Evolutionary conservation across 495 filamentous ascomycete genomes (phyloP), one percentile per base, ranked within the genome.

Genomic region (Amorphotheca resinae): DNA sequence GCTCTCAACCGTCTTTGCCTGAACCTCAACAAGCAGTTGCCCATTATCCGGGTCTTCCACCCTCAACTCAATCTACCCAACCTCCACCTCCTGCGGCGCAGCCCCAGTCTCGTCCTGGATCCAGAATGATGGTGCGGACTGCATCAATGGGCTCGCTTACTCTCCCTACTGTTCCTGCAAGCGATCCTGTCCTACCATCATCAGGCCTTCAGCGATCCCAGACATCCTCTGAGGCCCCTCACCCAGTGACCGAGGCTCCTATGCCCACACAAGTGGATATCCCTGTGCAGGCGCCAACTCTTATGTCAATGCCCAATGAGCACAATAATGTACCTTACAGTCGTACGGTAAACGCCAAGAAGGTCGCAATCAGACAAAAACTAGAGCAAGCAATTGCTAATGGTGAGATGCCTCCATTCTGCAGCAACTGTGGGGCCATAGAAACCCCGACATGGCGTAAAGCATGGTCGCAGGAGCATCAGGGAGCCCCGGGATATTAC

Each of bases 371-470:
- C 46, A 69, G 72, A 51, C 67, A 79, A 39, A 70, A 69, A 33
- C 61, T 93, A 8, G 76, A 86, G 35, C 64, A 62, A 31, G 76
- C 80, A 0, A 72, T 95, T 23, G 63, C 68, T 16, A 67, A 70
- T 39, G 89, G 89, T 1, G 67, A 84, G 45, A 74, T 82, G 59
- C 91, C 91, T 0, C 77, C 79, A 3, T 95, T 76, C 52, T 98
- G 91, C 58, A 74, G 75, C 41, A 91, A 96, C 55, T 98, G 91
- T 53, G 91, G 91, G 4, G 81, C 84, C 12, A 91, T 98, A 45
- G 83, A 94, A 54, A 98, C 91, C 0, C 83, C 89, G 0, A 93
- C 87, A 0, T 98, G 91, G 91, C 74, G 91, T 25, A 91, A 88
- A 47, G 82, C 87, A 1, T 93, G 80, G 72, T 72, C 73, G 8